Evolutionary conservation across 176 grass and related monocot species (phyloP).

Genomic region (maize (Zea mays)): DNA sequence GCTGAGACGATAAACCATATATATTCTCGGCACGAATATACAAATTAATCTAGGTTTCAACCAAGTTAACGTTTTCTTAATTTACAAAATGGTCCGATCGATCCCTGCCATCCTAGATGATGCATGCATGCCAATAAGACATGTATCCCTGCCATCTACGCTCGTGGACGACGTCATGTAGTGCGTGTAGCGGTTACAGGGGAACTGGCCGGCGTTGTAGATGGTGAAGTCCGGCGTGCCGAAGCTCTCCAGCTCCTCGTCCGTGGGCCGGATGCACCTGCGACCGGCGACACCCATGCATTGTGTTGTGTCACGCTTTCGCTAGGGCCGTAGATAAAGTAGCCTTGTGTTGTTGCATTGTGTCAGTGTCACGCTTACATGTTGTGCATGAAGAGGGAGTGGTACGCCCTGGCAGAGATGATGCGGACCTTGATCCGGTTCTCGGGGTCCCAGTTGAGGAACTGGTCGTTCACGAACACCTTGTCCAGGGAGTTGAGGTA

Average conservation of each 20-base stretch:
- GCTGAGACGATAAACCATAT: too few species aligned
- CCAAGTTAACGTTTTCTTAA: too few species aligned
- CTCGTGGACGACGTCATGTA: conserved; percentile 99
- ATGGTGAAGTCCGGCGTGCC: conserved; percentile 99
- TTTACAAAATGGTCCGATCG: too few species aligned
- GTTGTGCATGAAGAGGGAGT: conserved; percentile 99
- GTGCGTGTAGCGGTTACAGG: conserved; percentile 98
- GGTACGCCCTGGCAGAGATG: conserved; percentile 92
- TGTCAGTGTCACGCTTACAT: conserved; percentile 62
- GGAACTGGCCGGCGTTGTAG: conserved; percentile 98
- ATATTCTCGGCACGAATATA: too few species aligned
- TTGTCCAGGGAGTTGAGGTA: conserved; percentile 98
- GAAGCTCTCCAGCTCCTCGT: conserved; percentile 91
- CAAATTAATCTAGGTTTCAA: too few species aligned
- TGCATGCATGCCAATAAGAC: too few species aligned
- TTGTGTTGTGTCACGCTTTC: too few species aligned
- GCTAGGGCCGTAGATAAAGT: too few species aligned
- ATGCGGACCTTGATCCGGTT: conserved; percentile 97
- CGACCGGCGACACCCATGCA: conserved; percentile 11
- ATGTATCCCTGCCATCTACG: too few species aligned
- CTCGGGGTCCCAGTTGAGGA: conserved; percentile 97
- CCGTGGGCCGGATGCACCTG: conserved; percentile 97
- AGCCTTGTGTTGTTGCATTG: too few species aligned
- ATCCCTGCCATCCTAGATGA: too few species aligned
- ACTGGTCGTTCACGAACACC: conserved; percentile 98